These are phyloP conservation scores for Rhizophagus prolifer DNA, from an alignment of 192 early-diverging fungal genomes.

Conservation along the genomic window DNA sequence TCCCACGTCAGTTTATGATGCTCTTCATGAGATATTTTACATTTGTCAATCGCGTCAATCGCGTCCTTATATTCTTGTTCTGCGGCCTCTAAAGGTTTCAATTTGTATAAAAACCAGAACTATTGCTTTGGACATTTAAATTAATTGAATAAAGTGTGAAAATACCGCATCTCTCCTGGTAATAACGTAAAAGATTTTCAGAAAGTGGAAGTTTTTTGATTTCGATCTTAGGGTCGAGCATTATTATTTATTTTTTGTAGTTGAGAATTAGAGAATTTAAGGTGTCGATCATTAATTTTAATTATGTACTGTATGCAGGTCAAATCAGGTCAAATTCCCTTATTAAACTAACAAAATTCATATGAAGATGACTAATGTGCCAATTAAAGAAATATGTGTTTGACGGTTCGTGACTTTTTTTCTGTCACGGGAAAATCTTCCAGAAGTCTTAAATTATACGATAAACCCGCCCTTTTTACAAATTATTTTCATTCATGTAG, in stretches of 20 bases:
- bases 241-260: not conserved
- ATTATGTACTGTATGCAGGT: too few relatives aligned
- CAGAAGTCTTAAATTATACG: too few relatives aligned
- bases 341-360: too few relatives aligned
- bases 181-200: slow-evolving; percentile 15
- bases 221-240: slow-evolving; percentile 4
- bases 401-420: too few relatives aligned
- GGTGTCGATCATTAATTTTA: too few relatives aligned
- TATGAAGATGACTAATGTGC: too few relatives aligned
- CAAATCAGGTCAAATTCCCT: too few relatives aligned
- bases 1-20: slow-evolving; percentile 16
- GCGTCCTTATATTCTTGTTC: slow-evolving; percentile 17
- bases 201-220: slow-evolving; percentile 14
- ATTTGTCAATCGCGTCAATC: slow-evolving; percentile 13
- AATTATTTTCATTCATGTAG: too few relatives aligned
- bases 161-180: slow-evolving; percentile 2
- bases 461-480: too few relatives aligned
- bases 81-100: not conserved
- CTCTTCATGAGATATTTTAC: slow-evolving; percentile 7
- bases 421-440: too few relatives aligned
- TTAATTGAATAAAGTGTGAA: not conserved
- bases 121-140: not conserved
- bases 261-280: too few relatives aligned
- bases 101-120: not conserved
- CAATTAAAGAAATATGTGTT: too few relatives aligned